Base-by-base conservation (phyloP, 345 rosid species). In the Brassica carinata region DNA sequence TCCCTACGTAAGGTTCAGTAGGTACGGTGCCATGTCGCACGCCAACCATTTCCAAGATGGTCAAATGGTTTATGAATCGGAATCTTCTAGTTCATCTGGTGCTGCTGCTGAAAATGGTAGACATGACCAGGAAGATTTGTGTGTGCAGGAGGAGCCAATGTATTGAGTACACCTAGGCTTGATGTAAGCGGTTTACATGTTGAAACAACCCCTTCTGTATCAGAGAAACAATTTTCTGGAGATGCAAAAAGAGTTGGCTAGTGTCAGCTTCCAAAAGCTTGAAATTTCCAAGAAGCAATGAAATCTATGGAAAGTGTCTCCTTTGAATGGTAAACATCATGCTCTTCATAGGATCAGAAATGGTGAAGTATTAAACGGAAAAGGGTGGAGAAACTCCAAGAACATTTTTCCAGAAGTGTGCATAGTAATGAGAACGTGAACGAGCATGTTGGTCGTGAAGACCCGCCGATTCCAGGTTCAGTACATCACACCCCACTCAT, bases 161-260 rank as follows among this genome's bases (percentile, higher is more conserved):
- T 17, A 38, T 64, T 59, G 23, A 71, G 57, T 66, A 43, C 74
- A 81, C 19, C 58, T 45, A 73, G 61, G 33, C 77, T 30, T 45
- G 65, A 66, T 58, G 11, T 59, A 33, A 58, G 77, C 23, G 55
- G 63, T 64, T 64, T 79, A 76, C 58, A 36, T 75, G 26, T 61
- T 76, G 80, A 59, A 19, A 76, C 64, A 45, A 23, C 65, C 65
- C 80, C 72, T 40, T 62, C 78, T 74, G 62, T 64, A 23, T 23
- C 26, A 1, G 26, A 23, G 26, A 23, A 23, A 23, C 26, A 23
- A 2, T 23, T 23, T 40, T 57, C 78, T 74, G 92, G 88, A 27
- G 91, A 88, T 61, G 89, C 94, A 67, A 69, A 34, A 83, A 76
- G 92, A 88, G 71, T 85, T 86, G 31, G 88, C 91, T 71, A 79